A percentile compares a stretch with the other conserved stretches of the same genome.
These are phyloP conservation scores for Camelina laxa DNA, from an alignment of 345 rosid genomes.

Conservation along the genomic window DNA sequence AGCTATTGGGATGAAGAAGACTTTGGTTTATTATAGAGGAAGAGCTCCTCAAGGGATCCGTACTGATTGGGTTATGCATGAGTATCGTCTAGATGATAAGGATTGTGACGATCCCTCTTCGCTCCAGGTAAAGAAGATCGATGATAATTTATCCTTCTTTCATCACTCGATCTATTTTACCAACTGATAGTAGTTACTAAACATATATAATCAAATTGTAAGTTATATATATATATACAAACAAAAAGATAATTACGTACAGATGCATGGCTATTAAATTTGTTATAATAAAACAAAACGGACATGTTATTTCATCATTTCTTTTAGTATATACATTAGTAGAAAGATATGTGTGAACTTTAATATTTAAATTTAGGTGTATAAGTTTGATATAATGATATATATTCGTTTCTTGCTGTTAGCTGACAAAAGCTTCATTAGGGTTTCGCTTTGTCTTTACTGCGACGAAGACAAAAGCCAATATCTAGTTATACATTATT, in stretches of 20 bases:
- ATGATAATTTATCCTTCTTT: constrained; percentile 28
- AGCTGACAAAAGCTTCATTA: constrained; percentile 44
- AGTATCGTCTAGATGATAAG: constrained; percentile 88
- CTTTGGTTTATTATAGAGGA: constrained; percentile 85
- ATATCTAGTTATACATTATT: constrained; percentile 27
- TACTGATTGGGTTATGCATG: constrained; percentile 97
- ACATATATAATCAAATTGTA: background rate
- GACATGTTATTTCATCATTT: background rate
- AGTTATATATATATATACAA: background rate
- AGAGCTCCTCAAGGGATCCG: constrained; percentile 93
- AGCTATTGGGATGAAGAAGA: constrained; percentile 94
- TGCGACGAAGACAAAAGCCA: constrained; percentile 53
- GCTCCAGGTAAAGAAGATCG: constrained; percentile 61
- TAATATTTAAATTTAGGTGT: background rate
- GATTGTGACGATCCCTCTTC: constrained; percentile 76
- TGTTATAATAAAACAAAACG: too few relatives aligned
- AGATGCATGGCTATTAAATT: constrained; percentile 26
- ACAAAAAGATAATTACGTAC: background rate
- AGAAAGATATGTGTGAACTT: background rate
- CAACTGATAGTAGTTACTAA: constrained; percentile 1
- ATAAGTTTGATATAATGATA: background rate
- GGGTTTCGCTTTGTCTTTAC: constrained; percentile 50
- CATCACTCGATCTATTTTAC: background rate
- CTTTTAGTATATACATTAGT: background rate
- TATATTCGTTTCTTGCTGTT: constrained; percentile 75